These are phyloP conservation scores for Fusarium sp. DNA, from an alignment of 2,329 filamentous ascomycete species.

Conservation along the genomic window DNA sequence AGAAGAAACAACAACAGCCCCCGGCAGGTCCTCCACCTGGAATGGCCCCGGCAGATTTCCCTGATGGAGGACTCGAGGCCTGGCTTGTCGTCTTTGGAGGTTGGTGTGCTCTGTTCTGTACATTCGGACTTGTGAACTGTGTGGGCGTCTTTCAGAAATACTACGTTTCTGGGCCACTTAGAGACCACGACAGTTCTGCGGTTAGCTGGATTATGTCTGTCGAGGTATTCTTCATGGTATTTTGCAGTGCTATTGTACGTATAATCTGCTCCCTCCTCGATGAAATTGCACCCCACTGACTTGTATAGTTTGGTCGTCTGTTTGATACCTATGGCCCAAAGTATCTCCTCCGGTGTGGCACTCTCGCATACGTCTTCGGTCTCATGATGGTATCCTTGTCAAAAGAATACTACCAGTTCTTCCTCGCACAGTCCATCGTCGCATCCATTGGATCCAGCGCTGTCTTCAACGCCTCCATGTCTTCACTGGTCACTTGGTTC, in stretches of 20 bases:
- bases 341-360: slow-evolving; percentile 64
- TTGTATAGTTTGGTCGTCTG: slow-evolving; percentile 63
- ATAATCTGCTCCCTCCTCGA: slow-evolving; percentile 39
- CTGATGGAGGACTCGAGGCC: slow-evolving; percentile 67
- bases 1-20: slow-evolving; percentile 28
- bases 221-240: slow-evolving; percentile 61
- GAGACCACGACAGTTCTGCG: slow-evolving; percentile 59
- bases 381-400: slow-evolving; percentile 72
- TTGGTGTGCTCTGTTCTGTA: slow-evolving; percentile 58
- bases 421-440: slow-evolving; percentile 57
- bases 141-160: slow-evolving; percentile 69
- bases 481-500: slow-evolving; percentile 63
- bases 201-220: slow-evolving; percentile 71
- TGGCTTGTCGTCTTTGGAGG: slow-evolving; percentile 67
- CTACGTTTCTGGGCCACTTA: slow-evolving; percentile 63
- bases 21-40: slow-evolving; percentile 46
- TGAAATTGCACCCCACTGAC: background rate
- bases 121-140: slow-evolving; percentile 58
- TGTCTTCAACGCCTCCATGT: slow-evolving; percentile 58
- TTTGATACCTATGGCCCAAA: slow-evolving; percentile 74
- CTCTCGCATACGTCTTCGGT: slow-evolving; percentile 68
- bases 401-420: slow-evolving; percentile 57
- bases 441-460: slow-evolving; percentile 56
- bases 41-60: slow-evolving; percentile 63
- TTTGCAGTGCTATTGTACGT: slow-evolving; percentile 61